Base-by-base conservation (phyloP, 305 asterid genomes). In the Fraxinus velutina region DNA sequence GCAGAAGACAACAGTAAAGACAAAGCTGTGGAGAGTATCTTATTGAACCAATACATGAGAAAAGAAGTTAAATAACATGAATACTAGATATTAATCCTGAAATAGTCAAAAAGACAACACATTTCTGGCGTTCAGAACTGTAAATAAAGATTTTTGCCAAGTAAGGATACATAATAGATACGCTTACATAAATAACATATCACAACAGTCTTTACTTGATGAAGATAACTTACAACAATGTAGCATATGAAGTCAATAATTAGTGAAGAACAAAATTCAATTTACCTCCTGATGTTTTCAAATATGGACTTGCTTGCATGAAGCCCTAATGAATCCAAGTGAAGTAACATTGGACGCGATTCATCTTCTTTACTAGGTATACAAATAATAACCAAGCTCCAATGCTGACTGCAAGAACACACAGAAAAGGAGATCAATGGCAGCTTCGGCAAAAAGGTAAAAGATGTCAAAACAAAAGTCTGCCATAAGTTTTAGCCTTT, bases 371-470 rank as follows among this genome's bases (percentile, higher is more conserved):
- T 91, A 37, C 87, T 84, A 79, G 98, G 98, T 79, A 92, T 91
- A 86, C 97, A 93, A 78, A 96, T 91, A 82, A 94, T 93, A 83
- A 89, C 90, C 98, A 96, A 90, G 90, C 99, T 96, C 99, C 99
- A 96, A 86, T 96, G 99, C 39, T 19, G 85, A 79, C 99, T 96
- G 90, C 81, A 39, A 85, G 32, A 77, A 77, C 36, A 70, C 83
- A 88, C 82, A 77, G 50, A 77, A 66, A 80, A 79, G 82, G 82
- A 81, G 78, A 86, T 52, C 42, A 80, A 62, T 64, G 71, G 72
- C 68, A 79, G 82, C 81, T 70, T 78, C 50, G 42, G 68, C 19
- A 72, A 78, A 78, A 84, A 44, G 22, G n/a, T 66, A 44, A 50
- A 60, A 52, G 77, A 77, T 71, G 77, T 55, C 37, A 68, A 80